Evolutionary conservation across 2,329 filamentous ascomycete genomes (phyloP), one percentile per base, ranked within the genome.

Genomic region (Hypomyces perniciosus): DNA sequence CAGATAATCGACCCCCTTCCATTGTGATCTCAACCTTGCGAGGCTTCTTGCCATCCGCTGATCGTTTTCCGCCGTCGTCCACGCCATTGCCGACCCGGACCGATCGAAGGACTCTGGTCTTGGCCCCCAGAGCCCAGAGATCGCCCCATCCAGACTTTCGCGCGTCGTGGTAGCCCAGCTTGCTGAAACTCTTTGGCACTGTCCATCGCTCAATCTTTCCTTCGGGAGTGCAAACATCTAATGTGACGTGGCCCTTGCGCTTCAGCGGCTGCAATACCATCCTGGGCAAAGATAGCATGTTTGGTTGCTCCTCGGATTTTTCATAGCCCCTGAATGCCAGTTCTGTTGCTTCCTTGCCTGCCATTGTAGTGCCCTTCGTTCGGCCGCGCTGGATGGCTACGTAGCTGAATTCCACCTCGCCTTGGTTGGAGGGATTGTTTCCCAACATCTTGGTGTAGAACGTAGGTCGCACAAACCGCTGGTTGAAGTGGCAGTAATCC

Each of bases 141-240:
- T 97, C 93, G 37, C 93, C 93, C 93, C 92, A 97, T 48, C 73
- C 73, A 1, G 86, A 80, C 71, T 99, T 99, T 55, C 93, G 83
- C 34, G 93, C 93, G 65, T 97, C 93, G 60, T 88, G 89, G 71
- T 92, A 97, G 1, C 90, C 90, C 61, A 86, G 83, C 60, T 80
- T 84, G 66, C 85, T 85, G 69, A 85, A 93, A 53, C 84, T 90
- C 59, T 84, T 84, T 2, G 92, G 88, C 0, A 99, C 85, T 0
- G 86, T 93, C 93, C 93, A 99, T 50, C 93, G 88, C 73, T 99
- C 92, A 33, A 96, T 83, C 39, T 80, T 83, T 31, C 88, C 93
- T 1, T 81, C 78, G 0, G 92, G 86, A 0, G 93, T 97, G 74
- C 93, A 99, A 3, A 97, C 66, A 64, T 99, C 93, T 29, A 99